These are phyloP conservation scores for Microbotryomycetes sp. DNA, from an alignment of 1,284 basidiomycete genomes.

Conservation along the genomic window DNA sequence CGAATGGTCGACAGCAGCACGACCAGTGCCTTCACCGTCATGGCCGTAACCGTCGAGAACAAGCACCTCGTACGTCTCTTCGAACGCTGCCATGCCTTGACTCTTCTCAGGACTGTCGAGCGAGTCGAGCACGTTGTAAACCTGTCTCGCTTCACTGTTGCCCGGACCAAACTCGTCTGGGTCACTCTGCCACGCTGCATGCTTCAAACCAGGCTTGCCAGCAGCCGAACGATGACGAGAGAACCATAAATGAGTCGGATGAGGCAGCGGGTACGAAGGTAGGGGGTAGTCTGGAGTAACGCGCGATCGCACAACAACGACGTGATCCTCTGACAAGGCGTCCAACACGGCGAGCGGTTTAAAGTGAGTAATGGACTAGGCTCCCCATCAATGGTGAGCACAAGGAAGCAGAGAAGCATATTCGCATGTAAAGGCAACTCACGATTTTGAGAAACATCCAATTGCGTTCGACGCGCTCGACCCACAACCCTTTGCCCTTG, in stretches of 20 bases:
- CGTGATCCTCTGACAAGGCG: constrained; percentile 17
- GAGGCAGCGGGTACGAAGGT: neutral
- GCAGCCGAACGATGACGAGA: constrained; percentile 21
- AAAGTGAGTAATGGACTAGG: constrained; percentile 14
- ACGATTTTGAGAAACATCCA: constrained; percentile 29
- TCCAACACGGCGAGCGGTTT: constrained; percentile 27
- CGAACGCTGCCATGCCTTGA: constrained; percentile 16
- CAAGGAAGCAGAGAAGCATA: neutral
- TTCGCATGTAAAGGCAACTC: neutral
- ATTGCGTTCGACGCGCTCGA: constrained; percentile 23
- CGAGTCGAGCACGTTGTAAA: constrained; percentile 15
- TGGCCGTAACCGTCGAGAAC: constrained; percentile 17
- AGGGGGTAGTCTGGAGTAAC: neutral
- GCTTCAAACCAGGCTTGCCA: constrained; percentile 8
- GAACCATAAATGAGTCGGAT: constrained; percentile 24
- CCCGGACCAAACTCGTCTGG: neutral
- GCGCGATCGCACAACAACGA: constrained; percentile 11
- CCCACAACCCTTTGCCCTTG: constrained; percentile 14
- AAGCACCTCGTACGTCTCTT: constrained; percentile 18
- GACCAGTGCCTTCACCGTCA: neutral
- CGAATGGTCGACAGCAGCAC: neutral
- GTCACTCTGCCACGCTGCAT: constrained; percentile 4
- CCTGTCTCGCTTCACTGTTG: neutral
- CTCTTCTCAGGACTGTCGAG: constrained; percentile 27
- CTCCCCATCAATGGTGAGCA: neutral